Base-by-base conservation (phyloP, 2,329 filamentous ascomycete species). In the Neofusicoccum ribis region DNA sequence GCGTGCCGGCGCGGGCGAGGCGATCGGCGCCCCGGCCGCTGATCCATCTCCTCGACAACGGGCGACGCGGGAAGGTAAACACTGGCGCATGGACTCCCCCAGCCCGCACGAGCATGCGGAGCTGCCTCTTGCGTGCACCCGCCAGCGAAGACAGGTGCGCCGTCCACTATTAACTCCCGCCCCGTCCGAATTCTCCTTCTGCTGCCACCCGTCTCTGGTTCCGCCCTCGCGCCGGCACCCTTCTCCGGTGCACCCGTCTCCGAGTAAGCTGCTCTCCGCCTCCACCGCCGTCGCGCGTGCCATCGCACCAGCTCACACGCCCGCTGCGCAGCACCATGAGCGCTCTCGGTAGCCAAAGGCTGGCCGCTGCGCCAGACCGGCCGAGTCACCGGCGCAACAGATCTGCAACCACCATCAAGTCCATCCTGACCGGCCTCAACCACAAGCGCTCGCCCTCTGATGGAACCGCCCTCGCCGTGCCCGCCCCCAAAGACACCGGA, bases 341-440 rank as follows among this genome's bases (percentile, higher is more conserved):
- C 20, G 59, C 59, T 20, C 43, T 62, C 34, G 51, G 51, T 37
- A 41, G 44, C 63, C 31, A 41, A 17, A 50, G 63, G 39, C 44
- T 64, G 51, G 63, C 63, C 31, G 39, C 52, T 23, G 63, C 51
- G 43, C 63, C 51, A 20, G 64, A 65, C 27, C 64, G 64, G 39
- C 58, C 64, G 36, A 47, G 74, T 46, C 77, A 79, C 65, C 69
- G 73, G 63, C 76, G 77, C 65, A 76, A 78, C 72, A 78, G 77
- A 69, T 79, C 77, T 65, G 76, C 83, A 8, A 82, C 81, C 43
- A 78, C 82, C 49, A 77, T 88, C 67, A 83, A 82, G 71, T 83
- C 84, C 20, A 81, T 87, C 64, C 81, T 87, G 69, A 77, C 79
- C 20, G 76, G 83, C 59, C 84, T 81, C 72, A 73, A 74, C 65